These are phyloP conservation scores for Physcomitrellopsis africana DNA, from an alignment of 225 moss, liverwort and hornwort genomes.

Conservation along the genomic window DNA sequence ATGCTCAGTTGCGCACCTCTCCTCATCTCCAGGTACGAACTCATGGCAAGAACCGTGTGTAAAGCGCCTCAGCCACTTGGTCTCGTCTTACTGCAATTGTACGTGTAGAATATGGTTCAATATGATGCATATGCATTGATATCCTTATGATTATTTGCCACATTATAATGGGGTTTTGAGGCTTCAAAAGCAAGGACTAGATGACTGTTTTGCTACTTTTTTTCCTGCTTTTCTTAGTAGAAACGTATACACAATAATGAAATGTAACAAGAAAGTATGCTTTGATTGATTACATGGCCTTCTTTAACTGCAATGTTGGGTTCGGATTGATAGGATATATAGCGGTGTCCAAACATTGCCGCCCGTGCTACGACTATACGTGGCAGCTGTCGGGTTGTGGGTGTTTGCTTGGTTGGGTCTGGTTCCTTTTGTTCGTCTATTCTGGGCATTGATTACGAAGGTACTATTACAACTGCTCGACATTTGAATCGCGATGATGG, in stretches of 20 bases:
- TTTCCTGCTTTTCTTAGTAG: background rate
- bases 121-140: background rate
- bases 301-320: background rate
- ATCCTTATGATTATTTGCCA: background rate
- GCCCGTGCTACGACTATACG: constrained; percentile 52
- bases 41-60: background rate
- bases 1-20: constrained; percentile 36
- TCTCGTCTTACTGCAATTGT: background rate
- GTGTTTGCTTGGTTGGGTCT: constrained; percentile 70
- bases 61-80: background rate
- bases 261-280: background rate
- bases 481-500: background rate
- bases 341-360: constrained; percentile 50
- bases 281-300: background rate
- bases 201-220: background rate
- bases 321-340: constrained; percentile 36
- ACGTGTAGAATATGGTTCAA: background rate
- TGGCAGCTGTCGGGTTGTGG: constrained; percentile 63
- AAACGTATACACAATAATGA: background rate
- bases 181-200: background rate
- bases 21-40: constrained; percentile 37
- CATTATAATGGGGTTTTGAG: background rate
- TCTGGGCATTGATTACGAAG: constrained; percentile 62
- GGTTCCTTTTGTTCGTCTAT: constrained; percentile 49
- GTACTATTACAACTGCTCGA: constrained; percentile 29